Evolutionary conservation across 345 rosid species (phyloP), one percentile per base, ranked within the genome.

Genomic region (Rhodomyrtus tomentosa): DNA sequence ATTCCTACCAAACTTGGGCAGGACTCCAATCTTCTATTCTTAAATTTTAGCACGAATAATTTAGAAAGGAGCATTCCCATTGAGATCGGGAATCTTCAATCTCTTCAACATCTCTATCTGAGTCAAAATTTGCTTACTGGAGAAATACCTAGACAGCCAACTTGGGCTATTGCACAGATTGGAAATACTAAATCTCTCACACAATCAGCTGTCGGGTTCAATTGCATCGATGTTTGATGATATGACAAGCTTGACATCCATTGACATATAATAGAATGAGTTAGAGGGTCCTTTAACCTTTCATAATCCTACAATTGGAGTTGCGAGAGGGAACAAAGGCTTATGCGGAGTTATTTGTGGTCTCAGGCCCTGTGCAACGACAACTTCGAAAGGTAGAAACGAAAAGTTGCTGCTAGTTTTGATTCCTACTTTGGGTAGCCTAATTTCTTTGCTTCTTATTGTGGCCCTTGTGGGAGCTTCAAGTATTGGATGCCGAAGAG

Each of bases 271-370:
- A 0, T 32, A 84, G 13, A 90, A 91, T 38, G 74, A 81, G 38
- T 49, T 92, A 40, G 73, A 58, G 22, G 94, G 94, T 68, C 88
- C 87, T 0, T 20, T 92, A 50, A 89, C 90, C 27, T 89, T 91
- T 83, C 84, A 27, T 4, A 80, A 86, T 8, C 90, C 84, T 56
- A 13, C 86, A 0, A 29, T 74, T 10, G 68, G 59, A 8, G 84
- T 49, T 12, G 55, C 81, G 10, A 62, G 53, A 53, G 86, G 83
- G 5, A 91, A 90, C 81, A 83, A 29, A 45, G 86, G 50, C 42
- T 58, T 90, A 49, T 87, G 90, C 13, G 90, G 91, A 27, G 81
- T 81, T 48, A 74, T 62, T 49, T 24, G 15, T 0, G 81, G 88
- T 10, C 50, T 89, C 7, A 25, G 49, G 50, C 86, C 86, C 2